A percentile compares a stretch with the other conserved stretches of the same genome.
phyloP scores from a whole-genome alignment of 2,329 filamentous ascomycete genomes.

The Pseudogymnoascus sp. region DNA sequence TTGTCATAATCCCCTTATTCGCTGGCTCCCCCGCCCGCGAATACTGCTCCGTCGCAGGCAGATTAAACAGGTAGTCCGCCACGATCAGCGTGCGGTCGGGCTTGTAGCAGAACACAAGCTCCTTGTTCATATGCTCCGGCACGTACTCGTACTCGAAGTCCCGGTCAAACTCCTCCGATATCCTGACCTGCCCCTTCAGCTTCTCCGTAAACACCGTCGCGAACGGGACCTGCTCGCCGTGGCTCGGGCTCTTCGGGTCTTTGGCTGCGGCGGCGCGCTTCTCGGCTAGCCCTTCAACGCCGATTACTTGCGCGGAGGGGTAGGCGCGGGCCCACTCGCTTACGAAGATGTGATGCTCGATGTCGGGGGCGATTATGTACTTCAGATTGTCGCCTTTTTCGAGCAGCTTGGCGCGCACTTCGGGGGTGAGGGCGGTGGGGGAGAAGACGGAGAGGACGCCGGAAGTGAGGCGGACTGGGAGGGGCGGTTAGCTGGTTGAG shows the following conservation, averaged over 20 bases:
- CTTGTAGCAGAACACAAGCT: slow-evolving; percentile 80
- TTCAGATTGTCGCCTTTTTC: slow-evolving; percentile 64
- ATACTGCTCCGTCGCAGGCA: slow-evolving; percentile 84
- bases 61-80: slow-evolving; percentile 87
- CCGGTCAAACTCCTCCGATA: slow-evolving; percentile 72
- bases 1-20: slow-evolving; percentile 51
- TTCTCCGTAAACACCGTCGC: slow-evolving; percentile 57
- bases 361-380: slow-evolving; percentile 82
- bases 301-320: slow-evolving; percentile 73
- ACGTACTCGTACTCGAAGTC: slow-evolving; percentile 88
- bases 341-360: slow-evolving; percentile 93
- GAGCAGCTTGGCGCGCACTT: slow-evolving; percentile 57
- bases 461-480: slow-evolving; percentile 65
- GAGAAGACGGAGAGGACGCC: slow-evolving; percentile 85
- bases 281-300: slow-evolving; percentile 73
- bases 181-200: slow-evolving; percentile 42
- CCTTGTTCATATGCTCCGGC: slow-evolving; percentile 71
- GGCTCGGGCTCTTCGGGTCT: slow-evolving; percentile 45
- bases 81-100: slow-evolving; percentile 74
- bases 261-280: slow-evolving; percentile 56
- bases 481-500: slow-evolving; percentile 15
- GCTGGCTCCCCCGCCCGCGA: slow-evolving; percentile 47
- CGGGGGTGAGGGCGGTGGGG: slow-evolving; percentile 75
- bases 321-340: slow-evolving; percentile 76
- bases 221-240: slow-evolving; percentile 42